Evolutionary conservation across 2,329 filamentous ascomycete genomes (phyloP), one percentile per base, ranked within the genome.

Genomic region (Arthrinium phaeospermum): DNA sequence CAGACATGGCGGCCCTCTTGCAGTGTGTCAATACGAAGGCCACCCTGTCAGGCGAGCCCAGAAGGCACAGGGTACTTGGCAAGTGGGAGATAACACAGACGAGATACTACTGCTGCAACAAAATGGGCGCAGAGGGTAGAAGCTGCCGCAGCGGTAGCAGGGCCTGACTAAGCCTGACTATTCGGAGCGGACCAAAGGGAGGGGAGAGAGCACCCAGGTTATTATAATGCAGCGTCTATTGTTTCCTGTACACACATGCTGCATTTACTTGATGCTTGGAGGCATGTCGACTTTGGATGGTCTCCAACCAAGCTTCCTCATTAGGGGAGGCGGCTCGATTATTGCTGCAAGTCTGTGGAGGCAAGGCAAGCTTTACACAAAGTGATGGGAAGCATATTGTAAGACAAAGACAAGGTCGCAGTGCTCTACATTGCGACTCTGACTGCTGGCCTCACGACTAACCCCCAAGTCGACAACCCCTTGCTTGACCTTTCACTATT

Each of bases 81-180:
- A 13, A 78, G 70, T 13, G 78, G 78, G 64, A 78, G 76, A 22
- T 77, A 73, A 49, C 57, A 76, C 13, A 79, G 7, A 34, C 77
- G 76, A 70, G 78, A 79, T 34, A 77, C 30, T 16, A 53, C 34
- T 4, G 12, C n/a, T 19, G 27, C 30, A n/a, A 67, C 14, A 4
- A 13, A 12, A n/a, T 45, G 16, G 30, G 64, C 64, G 34, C 30
- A 45, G 24, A 68, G 37, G 64, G 44, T 7, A 22, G 37, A 68
- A 14, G 64, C 64, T 14, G 64, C 64, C 13, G 37, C 34, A 2
- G 45, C 10, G 14, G 14, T 34, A 24, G 13, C 64, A 13, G 44
- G 13, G 8, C 12, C 12, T 45, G 12, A 14, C 27, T 30, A 30
- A 4, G 27, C 27, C 27, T 30, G 45, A 46, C 45, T 22, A 22